A percentile compares a stretch with the other conserved stretches of the same genome.
Conservation (phyloP, 164 flowering plant genomes). For the grape (Vitis vinifera) region DNA sequence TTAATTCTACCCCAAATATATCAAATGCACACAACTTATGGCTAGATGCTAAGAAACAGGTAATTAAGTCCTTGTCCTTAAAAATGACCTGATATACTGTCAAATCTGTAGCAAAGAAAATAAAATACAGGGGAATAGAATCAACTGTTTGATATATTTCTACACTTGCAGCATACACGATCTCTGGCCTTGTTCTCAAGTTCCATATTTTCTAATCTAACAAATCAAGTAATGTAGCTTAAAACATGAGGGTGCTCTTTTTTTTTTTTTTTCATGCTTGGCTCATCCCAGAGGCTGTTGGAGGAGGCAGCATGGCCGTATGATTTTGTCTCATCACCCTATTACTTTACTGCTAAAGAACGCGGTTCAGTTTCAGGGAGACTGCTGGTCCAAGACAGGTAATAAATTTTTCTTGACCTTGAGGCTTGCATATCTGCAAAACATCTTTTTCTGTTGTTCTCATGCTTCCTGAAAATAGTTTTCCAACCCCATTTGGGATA, state of each 20-base stretch:
- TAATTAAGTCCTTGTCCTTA: constrained; percentile 7
- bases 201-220: too few relatives aligned
- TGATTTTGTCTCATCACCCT: constrained; percentile 40
- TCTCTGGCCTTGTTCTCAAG: too few relatives aligned
- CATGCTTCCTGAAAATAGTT: too few relatives aligned
- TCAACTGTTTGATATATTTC: too few relatives aligned
- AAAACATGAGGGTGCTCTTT: too few relatives aligned
- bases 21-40: constrained; percentile 39
- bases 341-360: constrained; percentile 33
- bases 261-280: constrained; percentile 8
- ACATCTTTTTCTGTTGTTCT: too few relatives aligned
- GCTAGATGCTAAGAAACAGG: constrained; percentile 63
- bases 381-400: constrained; percentile 49
- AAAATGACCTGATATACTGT: too few relatives aligned
- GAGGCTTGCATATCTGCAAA: neutral
- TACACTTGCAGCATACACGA: too few relatives aligned
- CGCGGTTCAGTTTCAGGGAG: constrained; percentile 49
- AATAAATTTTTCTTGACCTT: neutral
- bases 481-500: too few relatives aligned
- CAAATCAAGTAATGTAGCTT: too few relatives aligned
- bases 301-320: constrained; percentile 54
- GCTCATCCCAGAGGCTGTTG: constrained; percentile 32
- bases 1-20: constrained; percentile 37
- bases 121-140: too few relatives aligned
- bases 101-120: too few relatives aligned